Conservation (phyloP, 106 monocot genomes). For the Dactylorhiza incarnata region DNA sequence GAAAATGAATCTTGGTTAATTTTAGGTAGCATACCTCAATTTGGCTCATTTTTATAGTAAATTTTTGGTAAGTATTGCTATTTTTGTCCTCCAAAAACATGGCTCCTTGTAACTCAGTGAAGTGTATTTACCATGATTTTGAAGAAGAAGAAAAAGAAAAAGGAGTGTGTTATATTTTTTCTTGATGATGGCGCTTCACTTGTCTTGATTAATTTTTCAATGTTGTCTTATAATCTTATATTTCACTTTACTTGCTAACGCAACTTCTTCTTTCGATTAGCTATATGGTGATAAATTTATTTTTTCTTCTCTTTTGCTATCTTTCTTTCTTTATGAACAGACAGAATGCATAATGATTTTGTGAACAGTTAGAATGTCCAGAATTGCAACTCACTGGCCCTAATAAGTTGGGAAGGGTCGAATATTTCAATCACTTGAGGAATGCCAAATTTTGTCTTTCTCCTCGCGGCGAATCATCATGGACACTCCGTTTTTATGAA, state of each 20-base stretch:
- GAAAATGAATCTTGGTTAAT: too few species aligned
- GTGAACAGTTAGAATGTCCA: conserved; percentile 91
- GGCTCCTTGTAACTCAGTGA: not conserved
- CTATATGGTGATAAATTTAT: not conserved
- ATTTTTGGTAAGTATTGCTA: not conserved
- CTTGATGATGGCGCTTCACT: too few species aligned
- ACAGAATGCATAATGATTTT: conserved; percentile 37
- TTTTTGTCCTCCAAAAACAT: not conserved
- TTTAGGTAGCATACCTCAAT: too few species aligned
- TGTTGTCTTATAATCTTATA: not conserved
- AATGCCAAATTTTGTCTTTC: conserved; percentile 94
- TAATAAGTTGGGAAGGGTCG: conserved; percentile 77
- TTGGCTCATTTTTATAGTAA: not conserved
- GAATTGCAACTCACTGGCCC: conserved; percentile 80
- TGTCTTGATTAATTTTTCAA: not conserved
- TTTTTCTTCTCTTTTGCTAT: conserved; percentile 2
- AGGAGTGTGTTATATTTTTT: too few species aligned
- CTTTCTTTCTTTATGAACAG: conserved; percentile 9
- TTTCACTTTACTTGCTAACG: not conserved
- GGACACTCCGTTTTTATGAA: conserved; percentile 99
- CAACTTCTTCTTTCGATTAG: not conserved
- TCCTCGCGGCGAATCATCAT: conserved; percentile 98
- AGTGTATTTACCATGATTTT: not conserved
- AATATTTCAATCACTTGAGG: conserved; percentile 89
- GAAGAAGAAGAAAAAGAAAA: not conserved